Percentiles rank a stretch among this genome's conserved stretches.
These are phyloP conservation scores for Taiozyma onychis DNA, from an alignment of 1,139 yeast species.

Conservation along the genomic window DNA sequence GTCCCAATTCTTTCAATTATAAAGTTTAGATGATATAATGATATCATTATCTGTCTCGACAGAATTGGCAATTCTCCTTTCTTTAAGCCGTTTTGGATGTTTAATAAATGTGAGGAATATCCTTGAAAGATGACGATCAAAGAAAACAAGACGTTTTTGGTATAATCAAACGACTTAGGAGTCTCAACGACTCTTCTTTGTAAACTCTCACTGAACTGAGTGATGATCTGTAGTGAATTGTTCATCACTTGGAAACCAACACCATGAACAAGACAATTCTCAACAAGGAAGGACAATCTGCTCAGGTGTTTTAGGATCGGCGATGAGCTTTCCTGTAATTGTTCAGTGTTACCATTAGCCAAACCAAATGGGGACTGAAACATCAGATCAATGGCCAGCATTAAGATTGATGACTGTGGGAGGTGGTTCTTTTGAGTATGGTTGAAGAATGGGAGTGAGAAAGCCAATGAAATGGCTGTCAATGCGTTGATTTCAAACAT, in stretches of 20 bases:
- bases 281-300: conserved; percentile 42
- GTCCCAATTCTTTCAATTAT: conserved; percentile 56
- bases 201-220: conserved; percentile 14
- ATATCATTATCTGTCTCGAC: conserved; percentile 36
- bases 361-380: conserved; percentile 28
- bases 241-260: conserved; percentile 21
- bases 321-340: conserved; percentile 5
- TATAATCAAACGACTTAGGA: conserved; percentile 23
- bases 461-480: conserved; percentile 14
- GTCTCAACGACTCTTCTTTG: conserved; percentile 6
- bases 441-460: conserved; percentile 17
- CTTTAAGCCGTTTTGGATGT: conserved; percentile 17
- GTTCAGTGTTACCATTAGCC: conserved; percentile 5
- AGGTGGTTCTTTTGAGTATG: conserved; percentile 12
- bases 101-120: conserved; percentile 36
- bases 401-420: conserved; percentile 20
- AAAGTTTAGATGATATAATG: conserved; percentile 49
- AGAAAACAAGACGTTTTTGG: conserved; percentile 45
- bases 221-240: conserved; percentile 24
- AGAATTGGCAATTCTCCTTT: conserved; percentile 19
- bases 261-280: conserved; percentile 25
- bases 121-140: conserved; percentile 54
- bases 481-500: conserved; percentile 20
- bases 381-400: conserved; percentile 18
- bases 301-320: conserved; percentile 49